These are phyloP conservation scores for Huntiella savannae DNA, from an alignment of 2,329 filamentous ascomycete genomes.

Conservation along the genomic window DNA sequence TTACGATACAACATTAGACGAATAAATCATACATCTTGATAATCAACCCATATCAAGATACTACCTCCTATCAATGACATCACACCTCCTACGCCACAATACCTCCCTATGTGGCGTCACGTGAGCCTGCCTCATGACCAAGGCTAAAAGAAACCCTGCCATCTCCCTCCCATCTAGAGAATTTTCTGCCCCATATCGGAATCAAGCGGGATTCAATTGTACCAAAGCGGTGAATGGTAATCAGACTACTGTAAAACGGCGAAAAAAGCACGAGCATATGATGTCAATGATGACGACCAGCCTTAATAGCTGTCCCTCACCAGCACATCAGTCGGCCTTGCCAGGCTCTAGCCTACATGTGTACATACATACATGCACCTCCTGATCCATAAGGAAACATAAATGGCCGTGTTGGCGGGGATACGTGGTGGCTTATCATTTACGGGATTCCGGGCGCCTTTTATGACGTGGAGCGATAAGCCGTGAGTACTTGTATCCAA, in stretches of 20 bases:
- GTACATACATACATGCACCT: too few species aligned
- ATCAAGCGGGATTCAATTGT: background rate
- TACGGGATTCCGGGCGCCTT: too few species aligned
- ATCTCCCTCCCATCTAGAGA: background rate
- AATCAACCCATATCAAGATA: background rate
- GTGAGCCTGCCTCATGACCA: conserved; percentile 1
- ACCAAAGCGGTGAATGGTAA: background rate
- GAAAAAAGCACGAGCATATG: too few species aligned
- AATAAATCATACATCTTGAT: conserved; percentile 1
- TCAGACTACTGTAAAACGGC: background rate
- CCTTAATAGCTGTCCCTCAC: too few species aligned
- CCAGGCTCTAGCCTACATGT: too few species aligned
- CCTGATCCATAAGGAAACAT: too few species aligned
- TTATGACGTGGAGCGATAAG: too few species aligned
- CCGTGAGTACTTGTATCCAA: too few species aligned
- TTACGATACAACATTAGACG: conserved; percentile 2
- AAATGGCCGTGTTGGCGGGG: too few species aligned
- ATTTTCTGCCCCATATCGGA: conserved; percentile 1
- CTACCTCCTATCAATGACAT: background rate
- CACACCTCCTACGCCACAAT: background rate
- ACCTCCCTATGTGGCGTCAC: background rate
- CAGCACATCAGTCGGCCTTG: too few species aligned
- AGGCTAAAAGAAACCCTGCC: conserved; percentile 1
- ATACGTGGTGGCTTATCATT: too few species aligned
- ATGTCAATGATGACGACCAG: too few species aligned